Base-by-base conservation (phyloP, 768 basidiomycete species). In the Pisolithus albus region DNA sequence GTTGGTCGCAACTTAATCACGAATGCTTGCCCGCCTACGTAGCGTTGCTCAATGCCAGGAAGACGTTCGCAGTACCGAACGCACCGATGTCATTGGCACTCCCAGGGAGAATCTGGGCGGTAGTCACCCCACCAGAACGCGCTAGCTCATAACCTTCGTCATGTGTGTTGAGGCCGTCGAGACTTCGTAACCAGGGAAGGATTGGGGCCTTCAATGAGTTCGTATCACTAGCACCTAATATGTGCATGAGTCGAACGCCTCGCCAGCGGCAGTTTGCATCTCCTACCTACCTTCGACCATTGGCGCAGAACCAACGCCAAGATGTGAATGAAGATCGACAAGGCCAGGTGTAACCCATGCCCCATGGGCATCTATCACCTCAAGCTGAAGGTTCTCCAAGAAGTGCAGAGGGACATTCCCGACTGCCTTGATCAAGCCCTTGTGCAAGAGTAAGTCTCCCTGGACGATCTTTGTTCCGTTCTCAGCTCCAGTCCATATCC, bases 311-410 rank as follows among this genome's bases (percentile, higher is more conserved):
- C 60, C 66, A 9, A 76, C 75, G 5, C 72, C 78, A 21, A 76
- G 59, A 52, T 80, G 77, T 2, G 74, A 75, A 59, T 80, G 76
- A 32, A 73, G 56, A 52, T 78, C 74, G n/a, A 77, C 72, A 38
- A 74, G 72, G 55, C 83, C 89, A n/a, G 90, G 88, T 0, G 88
- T 88, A 10, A 91, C 75, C 88, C 88, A 92, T 15, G 81, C 74
- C 8, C 82, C 83, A 37, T 79, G 66, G 1, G 78, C 81, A 55
- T 93, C 82, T 13, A 89, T 61, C 26, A 80, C 74, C 10, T 77
- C 72, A 47, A 47, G 65, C 53, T 38, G 47, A 51, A 46, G 18
- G 53, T 55, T 57, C 37, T 47, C 64, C 54, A 61, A 46, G 18
- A 55, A 41, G 5, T 52, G 42, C n/a, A 52, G 45, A 7, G 59